These are phyloP conservation scores for Polygonum maritimum DNA, from an alignment of 148 eudicot genomes.

Conservation along the genomic window DNA sequence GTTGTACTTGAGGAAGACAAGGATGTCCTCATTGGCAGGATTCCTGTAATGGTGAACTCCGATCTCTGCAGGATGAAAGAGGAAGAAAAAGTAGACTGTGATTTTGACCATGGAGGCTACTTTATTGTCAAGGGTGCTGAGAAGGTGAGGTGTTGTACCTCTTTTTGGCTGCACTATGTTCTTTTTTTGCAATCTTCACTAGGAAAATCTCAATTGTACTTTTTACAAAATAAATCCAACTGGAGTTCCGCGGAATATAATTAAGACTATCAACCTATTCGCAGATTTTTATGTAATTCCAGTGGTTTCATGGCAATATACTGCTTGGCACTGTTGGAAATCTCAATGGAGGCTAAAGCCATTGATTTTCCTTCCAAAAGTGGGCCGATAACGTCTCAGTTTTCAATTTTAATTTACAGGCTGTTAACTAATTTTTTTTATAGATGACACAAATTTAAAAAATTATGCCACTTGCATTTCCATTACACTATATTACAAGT, in stretches of 20 bases:
- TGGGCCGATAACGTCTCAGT: not conserved
- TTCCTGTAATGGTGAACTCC: slow-evolving; percentile 95
- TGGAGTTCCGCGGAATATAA: not conserved
- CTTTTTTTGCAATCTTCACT: not conserved
- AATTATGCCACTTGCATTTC: not conserved
- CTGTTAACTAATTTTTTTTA: not conserved
- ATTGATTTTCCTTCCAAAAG: not conserved
- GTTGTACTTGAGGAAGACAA: slow-evolving; percentile 22
- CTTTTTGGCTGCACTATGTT: not conserved
- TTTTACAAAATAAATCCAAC: not conserved
- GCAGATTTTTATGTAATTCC: too few relatives aligned
- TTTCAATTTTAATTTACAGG: not conserved
- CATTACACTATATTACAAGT: not conserved
- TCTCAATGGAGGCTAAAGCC: not conserved
- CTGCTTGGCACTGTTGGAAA: too few relatives aligned
- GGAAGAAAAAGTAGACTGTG: slow-evolving; percentile 62
- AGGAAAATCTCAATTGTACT: not conserved
- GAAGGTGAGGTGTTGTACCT: slow-evolving; percentile 38
- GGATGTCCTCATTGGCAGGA: slow-evolving; percentile 63
- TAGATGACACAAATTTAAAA: not conserved
- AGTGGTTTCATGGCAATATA: too few relatives aligned
- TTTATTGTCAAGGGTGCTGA: slow-evolving; percentile 95
- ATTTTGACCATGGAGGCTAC: slow-evolving; percentile 93
- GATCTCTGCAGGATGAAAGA: slow-evolving; percentile 80
- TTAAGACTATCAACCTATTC: not conserved